Base-by-base conservation (phyloP, 768 basidiomycete genomes). In the Bullera alba region DNA sequence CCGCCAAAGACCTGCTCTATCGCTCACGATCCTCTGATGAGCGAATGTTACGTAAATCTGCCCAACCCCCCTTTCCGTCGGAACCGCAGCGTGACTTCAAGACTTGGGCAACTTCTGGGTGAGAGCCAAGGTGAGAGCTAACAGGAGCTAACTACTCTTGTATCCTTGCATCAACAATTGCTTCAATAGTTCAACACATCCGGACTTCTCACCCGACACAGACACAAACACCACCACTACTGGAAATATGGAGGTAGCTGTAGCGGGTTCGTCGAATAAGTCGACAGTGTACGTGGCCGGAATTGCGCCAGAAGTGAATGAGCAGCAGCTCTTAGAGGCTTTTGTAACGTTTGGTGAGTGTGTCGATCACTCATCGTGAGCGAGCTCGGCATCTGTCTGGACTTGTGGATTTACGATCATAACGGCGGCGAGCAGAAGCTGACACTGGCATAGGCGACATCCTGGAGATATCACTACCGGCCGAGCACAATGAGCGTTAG, bases 391-490 rank as follows among this genome's bases (percentile, higher is more conserved):
- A 42, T n/a, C 38, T 54, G 35, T 53, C 50, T 39, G 41, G 43
- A 46, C 26, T 27, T 3, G 17, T 2, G 15, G 39, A 2, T 3
- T 22, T 19, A 32, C 17, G n/a, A 14, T 10, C 23, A 48, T 1
- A 19, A 41, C 38, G 35, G 34, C 22, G 21, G 48, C 34, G 12
- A 54, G 43, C 26, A 30, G 7, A 42, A 42, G 21, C 36, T 39
- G 50, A 52, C 23, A 10, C 15, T 7, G 10, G 35, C 47, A 10
- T 73, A 93, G 90, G 90, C 36, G 92, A 95, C 69, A 81, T 97
- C 50, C 81, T 95, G 50, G 90, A 95, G 67, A 83, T 97, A 19
- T 86, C 89, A 61, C 75, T 96, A 36, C 92, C 92, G 27, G 77
- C 82, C 15, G 86, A 89, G 14, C 78, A 81, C 4, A 79, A 81